Evolutionary conservation across 768 basidiomycete genomes (phyloP), one percentile per base, ranked within the genome.

Genomic region (Trametopsis cervina): DNA sequence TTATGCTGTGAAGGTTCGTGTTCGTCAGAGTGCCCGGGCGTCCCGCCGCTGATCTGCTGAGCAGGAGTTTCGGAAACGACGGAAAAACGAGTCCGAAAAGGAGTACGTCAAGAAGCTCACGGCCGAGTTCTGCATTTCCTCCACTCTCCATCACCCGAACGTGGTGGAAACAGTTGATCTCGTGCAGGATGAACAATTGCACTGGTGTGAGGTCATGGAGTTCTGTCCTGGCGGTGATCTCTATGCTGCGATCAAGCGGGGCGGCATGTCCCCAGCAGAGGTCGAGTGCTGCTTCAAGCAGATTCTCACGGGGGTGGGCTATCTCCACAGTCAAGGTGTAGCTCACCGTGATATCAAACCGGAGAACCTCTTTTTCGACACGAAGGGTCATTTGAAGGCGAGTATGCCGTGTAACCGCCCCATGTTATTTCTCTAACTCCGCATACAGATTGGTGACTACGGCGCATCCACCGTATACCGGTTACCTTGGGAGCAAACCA

Each of bases 181-280:
- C 50, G 88, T 99, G n/a, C 96, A 99, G 60, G 96, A 99, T 66
- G 95, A 99, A 68, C 79, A 71, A 53, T 84, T 90, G 53, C 84
- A 92, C 61, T 99, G 95, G 95, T 99, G 95, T 62, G 96, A 98
- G 65, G 95, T 99, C 40, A 98, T 99, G 95, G 96, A 98, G 66
- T 99, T 92, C 63, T 99, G 95, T 62, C 93, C 93, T 3, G 96
- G 96, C 38, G 95, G 95, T 2, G 95, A 99, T 69, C 75, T 99
- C 27, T 99, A 99, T 63, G 94, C 94, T 22, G 95, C 93, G 29
- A 99, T 99, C 70, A 97, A 97, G 80, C 93, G 90, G 66, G 95
- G 95, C 49, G 79, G 77, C 55, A 93, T 96, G 89, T 83, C 83
- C 27, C 80, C 86, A 3, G 83, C 82, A 65, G 91, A 95, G 67